Conservation (phyloP, 345 rosid species). For the Eucalyptus microcorys region DNA sequence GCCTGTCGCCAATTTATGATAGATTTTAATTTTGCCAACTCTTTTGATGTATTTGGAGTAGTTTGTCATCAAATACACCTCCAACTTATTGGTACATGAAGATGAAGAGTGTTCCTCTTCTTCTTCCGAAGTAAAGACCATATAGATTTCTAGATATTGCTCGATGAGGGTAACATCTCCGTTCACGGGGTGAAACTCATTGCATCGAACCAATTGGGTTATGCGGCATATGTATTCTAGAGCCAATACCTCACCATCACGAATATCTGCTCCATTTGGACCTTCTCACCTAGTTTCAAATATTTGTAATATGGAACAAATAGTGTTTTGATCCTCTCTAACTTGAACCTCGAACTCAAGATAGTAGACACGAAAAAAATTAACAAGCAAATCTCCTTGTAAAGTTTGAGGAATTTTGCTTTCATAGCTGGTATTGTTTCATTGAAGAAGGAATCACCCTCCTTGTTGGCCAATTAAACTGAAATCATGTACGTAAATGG, state of each 20-base stretch:
- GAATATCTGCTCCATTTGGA: not conserved
- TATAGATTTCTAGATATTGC: not conserved
- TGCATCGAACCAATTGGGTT: not conserved
- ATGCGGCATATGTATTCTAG: not conserved
- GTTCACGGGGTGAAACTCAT: not conserved
- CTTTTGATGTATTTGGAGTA: not conserved
- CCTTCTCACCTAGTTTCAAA: not conserved
- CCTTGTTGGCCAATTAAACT: not conserved
- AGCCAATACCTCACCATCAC: not conserved
- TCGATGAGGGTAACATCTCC: not conserved
- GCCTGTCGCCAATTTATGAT: not conserved
- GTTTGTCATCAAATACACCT: fast-evolving
- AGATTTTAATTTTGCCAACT: not conserved
- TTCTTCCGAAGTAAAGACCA: not conserved
- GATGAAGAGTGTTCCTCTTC: not conserved
- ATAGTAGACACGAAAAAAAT: not conserved
- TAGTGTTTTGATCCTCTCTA: not conserved
- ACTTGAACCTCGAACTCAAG: not conserved
- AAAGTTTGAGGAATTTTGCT: not conserved
- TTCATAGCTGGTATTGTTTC: not conserved
- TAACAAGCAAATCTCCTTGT: not conserved
- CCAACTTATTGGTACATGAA: not conserved
- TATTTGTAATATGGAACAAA: not conserved
- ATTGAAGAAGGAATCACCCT: not conserved
- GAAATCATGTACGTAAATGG: not conserved